These are phyloP conservation scores for Fusarium chlamydosporum DNA, from an alignment of 2,329 filamentous ascomycete species.

Conservation along the genomic window DNA sequence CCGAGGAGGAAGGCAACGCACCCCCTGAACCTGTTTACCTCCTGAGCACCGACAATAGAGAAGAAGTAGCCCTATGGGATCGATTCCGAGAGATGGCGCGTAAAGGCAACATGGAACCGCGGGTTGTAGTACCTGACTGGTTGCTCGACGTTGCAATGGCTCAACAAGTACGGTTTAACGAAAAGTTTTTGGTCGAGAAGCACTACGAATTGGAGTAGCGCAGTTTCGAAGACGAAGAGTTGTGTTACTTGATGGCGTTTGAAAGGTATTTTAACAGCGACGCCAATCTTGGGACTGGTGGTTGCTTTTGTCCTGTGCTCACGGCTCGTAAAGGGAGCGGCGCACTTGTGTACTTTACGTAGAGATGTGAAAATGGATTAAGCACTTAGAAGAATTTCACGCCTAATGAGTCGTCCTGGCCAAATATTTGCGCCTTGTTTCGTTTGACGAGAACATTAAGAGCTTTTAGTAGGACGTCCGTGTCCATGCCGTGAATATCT, in stretches of 20 bases:
- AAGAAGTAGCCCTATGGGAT: slow-evolving; percentile 82
- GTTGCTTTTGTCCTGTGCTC: slow-evolving; percentile 18
- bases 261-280: slow-evolving; percentile 23
- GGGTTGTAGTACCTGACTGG: slow-evolving; percentile 90
- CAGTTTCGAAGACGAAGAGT: not conserved
- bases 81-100: slow-evolving; percentile 84
- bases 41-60: slow-evolving; percentile 75
- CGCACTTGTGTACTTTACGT: slow-evolving; percentile 32
- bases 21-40: slow-evolving; percentile 84
- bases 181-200: slow-evolving; percentile 70
- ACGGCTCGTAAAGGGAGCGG: slow-evolving; percentile 14
- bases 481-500: slow-evolving; percentile 93
- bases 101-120: slow-evolving; percentile 82
- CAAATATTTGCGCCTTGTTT: slow-evolving; percentile 94
- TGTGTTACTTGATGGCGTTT: slow-evolving; percentile 43
- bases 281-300: slow-evolving; percentile 26
- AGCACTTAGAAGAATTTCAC: slow-evolving; percentile 91
- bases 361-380: slow-evolving; percentile 35
- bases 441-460: slow-evolving; percentile 87
- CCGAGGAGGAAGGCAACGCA: slow-evolving; percentile 73
- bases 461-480: slow-evolving; percentile 82
- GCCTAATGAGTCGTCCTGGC: slow-evolving; percentile 86
- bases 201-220: slow-evolving; percentile 54
- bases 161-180: slow-evolving; percentile 80
- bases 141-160: slow-evolving; percentile 89